Evolutionary conservation across 768 basidiomycete species (phyloP), one percentile per base, ranked within the genome.

Genomic region (Piloderma croceum): DNA sequence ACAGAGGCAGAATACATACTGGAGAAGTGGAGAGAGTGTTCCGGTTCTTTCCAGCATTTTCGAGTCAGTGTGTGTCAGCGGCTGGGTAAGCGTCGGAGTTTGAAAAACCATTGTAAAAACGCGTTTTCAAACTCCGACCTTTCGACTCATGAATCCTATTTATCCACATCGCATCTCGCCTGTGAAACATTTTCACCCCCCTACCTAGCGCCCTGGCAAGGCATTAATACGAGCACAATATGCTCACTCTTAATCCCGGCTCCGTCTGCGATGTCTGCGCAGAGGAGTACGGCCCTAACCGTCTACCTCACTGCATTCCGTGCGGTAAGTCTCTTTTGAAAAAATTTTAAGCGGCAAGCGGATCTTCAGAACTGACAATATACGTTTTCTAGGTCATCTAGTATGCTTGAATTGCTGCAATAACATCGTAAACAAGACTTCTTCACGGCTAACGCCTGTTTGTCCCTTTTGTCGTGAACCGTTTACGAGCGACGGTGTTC

Each of bases 211-310:
- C n/a, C n/a, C n/a, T n/a, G n/a, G n/a, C n/a, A n/a, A n/a, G n/a
- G n/a, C n/a, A n/a, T n/a, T n/a, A n/a, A n/a, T n/a, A n/a, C n/a
- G n/a, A n/a, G n/a, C n/a, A n/a, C n/a, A n/a, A 54, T 58, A 89
- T 89, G 86, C 77, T 89, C 68, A 83, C 85, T 61, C 82, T 89
- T 58, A 74, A 69, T 68, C 77, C 83, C 63, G 83, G 83, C 64
- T 87, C 82, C 61, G 73, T 80, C 62, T 89, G 86, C 80, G 86
- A 89, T 73, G 86, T 89, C 58, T 89, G 86, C 71, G 85, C 85
- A 56, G 85, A 88, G 67, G 84, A 88, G 70, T 89, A 76, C 64
- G 81, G 81, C 58, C 69, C 77, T 43, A 79, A 79, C 53, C 79
- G 77, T 60, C 67, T 76, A 47, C 86, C 86, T 46, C 81, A 88